Percentiles rank a stretch among this genome's conserved stretches.
These are phyloP conservation scores for Vigna trinervia DNA, from an alignment of 306 rosid genomes.

Conservation along the genomic window DNA sequence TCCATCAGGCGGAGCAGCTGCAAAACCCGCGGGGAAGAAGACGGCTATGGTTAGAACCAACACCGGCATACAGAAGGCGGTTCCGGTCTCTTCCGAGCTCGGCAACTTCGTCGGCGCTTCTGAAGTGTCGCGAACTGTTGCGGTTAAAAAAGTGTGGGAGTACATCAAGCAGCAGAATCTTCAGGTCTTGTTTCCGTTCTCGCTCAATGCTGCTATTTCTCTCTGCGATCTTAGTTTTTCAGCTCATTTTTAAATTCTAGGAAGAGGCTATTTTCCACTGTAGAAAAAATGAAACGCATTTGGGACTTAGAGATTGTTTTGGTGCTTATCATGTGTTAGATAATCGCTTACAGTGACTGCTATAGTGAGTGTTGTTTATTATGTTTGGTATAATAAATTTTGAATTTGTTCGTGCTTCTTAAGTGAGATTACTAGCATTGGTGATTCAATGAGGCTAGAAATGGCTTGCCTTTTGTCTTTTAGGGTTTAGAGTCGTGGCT, in stretches of 20 bases:
- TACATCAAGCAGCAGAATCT: slow-evolving; percentile 57
- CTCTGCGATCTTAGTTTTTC: slow-evolving; percentile 15
- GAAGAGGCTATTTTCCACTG: background rate
- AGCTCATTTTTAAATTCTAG: background rate
- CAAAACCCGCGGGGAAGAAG: slow-evolving; percentile 20
- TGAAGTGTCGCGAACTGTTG: slow-evolving; percentile 51
- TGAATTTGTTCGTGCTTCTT: slow-evolving; percentile 13
- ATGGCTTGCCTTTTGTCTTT: background rate
- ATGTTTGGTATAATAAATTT: slow-evolving; percentile 5
- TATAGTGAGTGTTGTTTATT: background rate
- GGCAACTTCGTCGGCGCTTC: slow-evolving; percentile 52
- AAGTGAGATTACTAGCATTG: background rate
- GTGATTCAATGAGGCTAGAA: background rate
- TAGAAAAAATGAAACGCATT: background rate
- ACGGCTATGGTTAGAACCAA: background rate
- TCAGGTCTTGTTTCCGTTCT: slow-evolving; percentile 46
- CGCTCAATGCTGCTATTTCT: slow-evolving; percentile 13
- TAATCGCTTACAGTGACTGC: no score
- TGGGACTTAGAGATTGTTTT: background rate
- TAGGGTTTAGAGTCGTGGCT: background rate
- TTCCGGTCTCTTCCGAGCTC: slow-evolving; percentile 59
- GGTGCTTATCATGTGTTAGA: background rate
- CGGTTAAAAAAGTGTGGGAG: slow-evolving; percentile 58
- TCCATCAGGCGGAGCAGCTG: background rate
- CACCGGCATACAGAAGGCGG: slow-evolving; percentile 50